These are phyloP conservation scores for Polyporus tsugae DNA, from an alignment of 1,284 basidiomycete species.

Conservation along the genomic window DNA sequence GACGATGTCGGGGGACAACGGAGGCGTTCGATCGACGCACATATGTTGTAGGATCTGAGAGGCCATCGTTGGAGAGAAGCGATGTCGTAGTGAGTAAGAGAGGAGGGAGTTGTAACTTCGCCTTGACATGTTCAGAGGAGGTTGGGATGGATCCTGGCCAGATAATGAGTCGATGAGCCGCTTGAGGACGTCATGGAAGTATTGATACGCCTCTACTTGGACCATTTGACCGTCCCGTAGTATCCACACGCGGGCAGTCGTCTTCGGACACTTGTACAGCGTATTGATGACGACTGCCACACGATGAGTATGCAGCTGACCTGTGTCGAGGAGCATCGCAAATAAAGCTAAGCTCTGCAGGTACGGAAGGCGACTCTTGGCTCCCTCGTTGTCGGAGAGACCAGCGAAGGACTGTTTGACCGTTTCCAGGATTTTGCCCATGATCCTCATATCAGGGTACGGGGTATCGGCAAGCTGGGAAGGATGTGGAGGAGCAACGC, in stretches of 20 bases:
- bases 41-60: slow-evolving; percentile 62
- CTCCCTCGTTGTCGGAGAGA: slow-evolving; percentile 25
- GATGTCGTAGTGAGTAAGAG: slow-evolving; percentile 69
- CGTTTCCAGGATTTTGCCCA: slow-evolving; percentile 30
- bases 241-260: slow-evolving; percentile 55
- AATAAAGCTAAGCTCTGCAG: slow-evolving; percentile 71
- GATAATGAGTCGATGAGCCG: slow-evolving; percentile 49
- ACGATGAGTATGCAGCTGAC: slow-evolving; percentile 52
- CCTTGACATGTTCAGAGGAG: slow-evolving; percentile 48
- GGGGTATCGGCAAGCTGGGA: slow-evolving; percentile 18
- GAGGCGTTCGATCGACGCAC: slow-evolving; percentile 49
- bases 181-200: slow-evolving; percentile 65
- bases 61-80: slow-evolving; percentile 58
- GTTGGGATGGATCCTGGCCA: not conserved
- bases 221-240: slow-evolving; percentile 38
- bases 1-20: slow-evolving; percentile 52
- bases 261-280: slow-evolving; percentile 59
- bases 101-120: slow-evolving; percentile 69
- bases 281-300: slow-evolving; percentile 55
- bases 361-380: slow-evolving; percentile 33
- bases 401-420: slow-evolving; percentile 26
- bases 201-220: slow-evolving; percentile 56
- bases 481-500: slow-evolving; percentile 11
- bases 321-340: slow-evolving; percentile 57
- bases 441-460: slow-evolving; percentile 24